These are phyloP conservation scores for Microdochium nivale DNA, from an alignment of 2,329 filamentous ascomycete species.

Conservation along the genomic window DNA sequence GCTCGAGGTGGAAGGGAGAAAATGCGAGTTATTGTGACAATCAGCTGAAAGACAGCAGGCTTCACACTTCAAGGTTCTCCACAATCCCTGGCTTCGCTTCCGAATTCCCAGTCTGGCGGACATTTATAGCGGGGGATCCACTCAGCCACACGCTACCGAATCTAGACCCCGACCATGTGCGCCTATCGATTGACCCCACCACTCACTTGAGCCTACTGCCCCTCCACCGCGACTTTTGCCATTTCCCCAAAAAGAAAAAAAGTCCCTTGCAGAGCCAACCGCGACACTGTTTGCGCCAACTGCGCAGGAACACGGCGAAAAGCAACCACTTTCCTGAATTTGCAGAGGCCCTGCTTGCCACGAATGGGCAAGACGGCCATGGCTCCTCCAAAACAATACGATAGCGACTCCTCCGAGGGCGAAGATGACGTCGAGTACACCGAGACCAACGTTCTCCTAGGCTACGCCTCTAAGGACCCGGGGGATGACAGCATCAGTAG, in stretches of 20 bases:
- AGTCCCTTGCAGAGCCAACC: not conserved
- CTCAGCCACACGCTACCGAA: not conserved
- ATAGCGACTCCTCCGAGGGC: constrained; percentile 75
- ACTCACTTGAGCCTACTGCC: not conserved
- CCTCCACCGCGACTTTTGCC: too few relatives aligned
- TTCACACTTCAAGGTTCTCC: too few relatives aligned
- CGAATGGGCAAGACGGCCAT: constrained; percentile 42
- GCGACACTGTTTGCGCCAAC: too few relatives aligned
- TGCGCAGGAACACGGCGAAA: too few relatives aligned
- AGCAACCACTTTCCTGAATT: too few relatives aligned
- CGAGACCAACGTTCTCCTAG: constrained; percentile 81
- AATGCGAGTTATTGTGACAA: too few relatives aligned
- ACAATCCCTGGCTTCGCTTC: too few relatives aligned
- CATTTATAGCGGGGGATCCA: too few relatives aligned
- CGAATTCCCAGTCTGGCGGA: too few relatives aligned
- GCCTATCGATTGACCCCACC: not conserved
- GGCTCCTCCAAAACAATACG: constrained; percentile 53
- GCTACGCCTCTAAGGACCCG: constrained; percentile 74
- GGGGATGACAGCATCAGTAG: constrained; percentile 80
- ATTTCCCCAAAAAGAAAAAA: not conserved
- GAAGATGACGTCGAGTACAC: constrained; percentile 61
- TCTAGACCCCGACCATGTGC: not conserved
- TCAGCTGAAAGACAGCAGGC: too few relatives aligned
- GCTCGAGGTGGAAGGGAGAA: too few relatives aligned
- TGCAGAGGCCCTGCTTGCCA: too few relatives aligned